A percentile compares a stretch with the other conserved stretches of the same genome.
phyloP scores from a whole-genome alignment of 257 asterid species.

The Ajuga chamaepitys region DNA sequence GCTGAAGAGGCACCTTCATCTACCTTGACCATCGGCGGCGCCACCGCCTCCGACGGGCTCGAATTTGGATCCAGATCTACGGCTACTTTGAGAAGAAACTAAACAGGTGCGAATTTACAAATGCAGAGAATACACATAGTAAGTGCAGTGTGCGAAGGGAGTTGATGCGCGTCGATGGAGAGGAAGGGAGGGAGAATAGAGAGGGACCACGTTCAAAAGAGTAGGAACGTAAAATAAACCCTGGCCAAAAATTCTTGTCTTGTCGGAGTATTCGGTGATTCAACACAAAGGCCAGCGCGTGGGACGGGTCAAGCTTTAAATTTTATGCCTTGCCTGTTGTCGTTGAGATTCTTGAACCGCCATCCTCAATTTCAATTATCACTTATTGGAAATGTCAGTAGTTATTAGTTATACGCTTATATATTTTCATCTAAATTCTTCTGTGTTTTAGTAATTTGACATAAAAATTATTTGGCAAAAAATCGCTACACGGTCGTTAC shows the following conservation, averaged over 20 bases:
- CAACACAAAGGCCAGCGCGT: conserved; percentile 18
- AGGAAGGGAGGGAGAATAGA: background rate
- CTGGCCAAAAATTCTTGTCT: background rate
- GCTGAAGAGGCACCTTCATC: conserved; percentile 29
- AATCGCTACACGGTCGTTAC: no score
- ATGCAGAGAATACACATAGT: background rate
- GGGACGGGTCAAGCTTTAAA: background rate
- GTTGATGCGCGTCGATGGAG: background rate
- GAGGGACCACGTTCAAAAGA: conserved; percentile 28
- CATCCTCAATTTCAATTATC: no score
- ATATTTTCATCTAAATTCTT: no score
- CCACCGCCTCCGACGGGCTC: conserved; percentile 27
- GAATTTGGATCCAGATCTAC: conserved; percentile 46
- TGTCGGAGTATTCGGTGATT: background rate
- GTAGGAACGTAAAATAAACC: conserved; percentile 11
- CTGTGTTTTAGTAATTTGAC: no score
- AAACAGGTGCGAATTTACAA: background rate
- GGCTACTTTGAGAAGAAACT: conserved; percentile 14
- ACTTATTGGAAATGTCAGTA: no score
- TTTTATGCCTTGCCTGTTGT: background rate
- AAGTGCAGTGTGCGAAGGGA: background rate
- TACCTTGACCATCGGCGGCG: conserved; percentile 33
- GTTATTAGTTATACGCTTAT: no score
- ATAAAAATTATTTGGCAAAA: no score
- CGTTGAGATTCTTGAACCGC: no score